These are phyloP conservation scores for Phellinidium pouzarii DNA, from an alignment of 1,284 basidiomycete species.

Conservation along the genomic window DNA sequence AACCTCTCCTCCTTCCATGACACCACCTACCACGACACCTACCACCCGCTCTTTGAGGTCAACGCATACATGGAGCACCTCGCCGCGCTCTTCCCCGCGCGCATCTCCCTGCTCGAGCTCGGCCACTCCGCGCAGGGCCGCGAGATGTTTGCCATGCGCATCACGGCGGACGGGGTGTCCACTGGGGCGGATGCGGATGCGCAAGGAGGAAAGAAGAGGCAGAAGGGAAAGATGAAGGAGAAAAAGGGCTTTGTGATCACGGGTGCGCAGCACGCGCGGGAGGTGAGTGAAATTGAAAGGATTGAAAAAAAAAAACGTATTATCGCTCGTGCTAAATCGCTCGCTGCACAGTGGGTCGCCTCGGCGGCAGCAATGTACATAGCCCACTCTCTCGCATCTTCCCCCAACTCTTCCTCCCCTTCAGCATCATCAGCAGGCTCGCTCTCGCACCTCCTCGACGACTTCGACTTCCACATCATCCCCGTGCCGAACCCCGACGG, in stretches of 20 bases:
- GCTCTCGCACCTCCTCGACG: conserved; percentile 43
- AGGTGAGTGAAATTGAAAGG: conserved; percentile 44
- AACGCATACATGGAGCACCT: conserved; percentile 44
- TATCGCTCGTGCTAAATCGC: neutral
- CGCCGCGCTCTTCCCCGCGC: conserved; percentile 35
- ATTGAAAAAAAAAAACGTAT: neutral
- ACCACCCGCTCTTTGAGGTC: conserved; percentile 49
- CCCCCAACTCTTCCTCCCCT: no score
- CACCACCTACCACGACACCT: conserved; percentile 41
- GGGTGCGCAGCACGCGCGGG: conserved; percentile 75
- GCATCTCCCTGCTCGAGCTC: conserved; percentile 35
- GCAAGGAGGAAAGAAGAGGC: no score
- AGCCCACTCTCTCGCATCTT: conserved; percentile 59
- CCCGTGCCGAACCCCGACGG: conserved; percentile 83
- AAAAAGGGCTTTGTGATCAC: conserved; percentile 56
- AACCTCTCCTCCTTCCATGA: conserved; percentile 19
- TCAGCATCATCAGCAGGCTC: no score
- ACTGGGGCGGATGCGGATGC: conserved; percentile 12
- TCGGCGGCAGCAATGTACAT: conserved; percentile 70
- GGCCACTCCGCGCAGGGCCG: conserved; percentile 49
- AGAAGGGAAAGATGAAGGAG: no score
- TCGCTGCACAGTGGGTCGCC: conserved; percentile 62
- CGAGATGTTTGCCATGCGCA: conserved; percentile 46
- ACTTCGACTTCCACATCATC: conserved; percentile 69
- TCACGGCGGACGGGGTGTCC: conserved; percentile 28